These are phyloP conservation scores for Cucurbita argyrosperma DNA, from an alignment of 306 rosid species.

Conservation along the genomic window DNA sequence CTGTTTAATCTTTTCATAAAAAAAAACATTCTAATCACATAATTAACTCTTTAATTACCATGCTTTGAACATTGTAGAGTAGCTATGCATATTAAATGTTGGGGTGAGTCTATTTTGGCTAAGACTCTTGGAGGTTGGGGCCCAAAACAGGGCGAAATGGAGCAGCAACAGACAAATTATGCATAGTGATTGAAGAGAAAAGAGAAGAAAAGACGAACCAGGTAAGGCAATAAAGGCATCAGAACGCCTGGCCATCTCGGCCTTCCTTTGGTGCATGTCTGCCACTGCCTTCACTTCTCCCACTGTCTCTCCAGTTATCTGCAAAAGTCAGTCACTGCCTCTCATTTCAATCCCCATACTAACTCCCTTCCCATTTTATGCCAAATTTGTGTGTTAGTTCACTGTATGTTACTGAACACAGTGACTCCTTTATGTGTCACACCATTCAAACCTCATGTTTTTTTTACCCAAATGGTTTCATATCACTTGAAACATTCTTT, in stretches of 20 bases:
- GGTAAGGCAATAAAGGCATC: constrained; percentile 99
- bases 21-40: too few species aligned
- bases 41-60: background rate
- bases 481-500: too few species aligned
- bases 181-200: background rate
- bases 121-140: background rate
- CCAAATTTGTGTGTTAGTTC: background rate
- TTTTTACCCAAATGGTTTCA: background rate
- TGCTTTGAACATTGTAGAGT: background rate
- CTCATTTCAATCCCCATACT: background rate
- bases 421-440: background rate
- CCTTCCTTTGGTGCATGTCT: constrained; percentile 98
- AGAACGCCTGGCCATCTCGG: constrained; percentile 96
- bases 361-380: background rate
- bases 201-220: constrained; percentile 32
- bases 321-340: constrained; percentile 18
- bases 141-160: background rate
- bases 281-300: constrained; percentile 63
- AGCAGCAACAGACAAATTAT: too few species aligned
- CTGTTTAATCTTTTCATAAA: background rate
- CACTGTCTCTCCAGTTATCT: constrained; percentile 61
- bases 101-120: background rate
- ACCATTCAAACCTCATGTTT: background rate
- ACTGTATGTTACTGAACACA: background rate
- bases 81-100: background rate